Evolutionary conservation across 179 eudicot genomes (phyloP).

Genomic region (Vitellaria paradoxa): DNA sequence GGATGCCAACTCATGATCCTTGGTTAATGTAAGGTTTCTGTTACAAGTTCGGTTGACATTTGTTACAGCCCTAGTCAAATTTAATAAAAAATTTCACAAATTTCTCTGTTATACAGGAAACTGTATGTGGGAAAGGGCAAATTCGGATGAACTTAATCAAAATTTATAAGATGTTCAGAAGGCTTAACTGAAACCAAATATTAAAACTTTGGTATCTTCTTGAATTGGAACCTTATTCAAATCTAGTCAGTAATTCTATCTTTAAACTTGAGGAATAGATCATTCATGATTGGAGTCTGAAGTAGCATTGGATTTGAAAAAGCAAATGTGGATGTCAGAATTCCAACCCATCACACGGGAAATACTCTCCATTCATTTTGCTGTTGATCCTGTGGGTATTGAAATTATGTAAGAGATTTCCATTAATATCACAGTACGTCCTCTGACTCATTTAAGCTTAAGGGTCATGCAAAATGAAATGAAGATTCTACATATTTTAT

Average conservation of each 20-base stretch:
- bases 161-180: neutral
- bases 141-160: neutral
- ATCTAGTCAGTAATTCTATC: neutral
- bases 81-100: neutral
- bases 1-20: neutral
- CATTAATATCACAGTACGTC: constrained; percentile 10
- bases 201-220: neutral
- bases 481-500: neutral
- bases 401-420: constrained; percentile 62
- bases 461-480: neutral
- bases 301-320: neutral
- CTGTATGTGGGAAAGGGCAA: neutral
- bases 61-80: neutral
- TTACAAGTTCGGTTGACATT: neutral
- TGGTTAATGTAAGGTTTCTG: no score
- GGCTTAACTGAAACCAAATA: neutral
- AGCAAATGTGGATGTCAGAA: constrained; percentile 72
- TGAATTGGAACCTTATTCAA: neutral
- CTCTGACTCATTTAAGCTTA: neutral
- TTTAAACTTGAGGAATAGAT: neutral
- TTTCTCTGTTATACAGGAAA: neutral
- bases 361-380: constrained; percentile 45
- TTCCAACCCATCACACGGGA: constrained; percentile 50
- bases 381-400: constrained; percentile 79
- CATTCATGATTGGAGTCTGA: neutral